Base-by-base conservation (phyloP, 139 green algal genomes). In the Penium margaritaceum region DNA sequence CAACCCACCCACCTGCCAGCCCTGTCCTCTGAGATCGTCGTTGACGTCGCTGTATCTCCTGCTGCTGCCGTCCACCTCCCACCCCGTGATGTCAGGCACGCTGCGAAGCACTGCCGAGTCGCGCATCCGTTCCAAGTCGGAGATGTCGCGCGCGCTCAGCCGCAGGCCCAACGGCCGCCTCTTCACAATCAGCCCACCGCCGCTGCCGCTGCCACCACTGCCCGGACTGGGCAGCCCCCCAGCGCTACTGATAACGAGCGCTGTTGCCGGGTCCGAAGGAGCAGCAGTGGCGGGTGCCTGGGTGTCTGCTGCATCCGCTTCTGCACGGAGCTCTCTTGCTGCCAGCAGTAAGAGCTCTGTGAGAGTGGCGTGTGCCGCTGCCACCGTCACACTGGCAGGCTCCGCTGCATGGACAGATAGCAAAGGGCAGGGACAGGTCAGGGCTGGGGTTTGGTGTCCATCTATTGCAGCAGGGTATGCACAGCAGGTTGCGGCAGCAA, bases 261-360 rank as follows among this genome's bases (percentile, higher is more conserved):
- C n/a, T n/a, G n/a, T n/a, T n/a, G n/a, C n/a, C n/a, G n/a, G n/a
- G n/a, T n/a, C n/a, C n/a, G n/a, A n/a, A n/a, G n/a, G n/a, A n/a
- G n/a, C n/a, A n/a, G n/a, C n/a, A n/a, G n/a, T n/a, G n/a, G n/a
- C n/a, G n/a, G n/a, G n/a, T n/a, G n/a, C n/a, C n/a, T n/a, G n/a
- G n/a, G n/a, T n/a, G n/a, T n/a, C n/a, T n/a, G n/a, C n/a, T n/a
- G n/a, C n/a, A n/a, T 57, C 46, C 46, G 46, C 46, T 19, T 57
- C 24, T 19, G 19, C 24, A 9, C 46, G n/a, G 46, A 65, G 57
- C n/a, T 58, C 19, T 2, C n/a, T 32, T 3, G 24, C 64, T 0
- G 39, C 43, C 17, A 73, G 30, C 24, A 72, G 53, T 35, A 63
- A 37, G 19, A 72, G 61, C 60, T 78, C 71, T 34, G 70, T 77